Evolutionary conservation across 2,329 filamentous ascomycete species (phyloP), one percentile per base, ranked within the genome.

Genomic region (Westerdykella ornata): DNA sequence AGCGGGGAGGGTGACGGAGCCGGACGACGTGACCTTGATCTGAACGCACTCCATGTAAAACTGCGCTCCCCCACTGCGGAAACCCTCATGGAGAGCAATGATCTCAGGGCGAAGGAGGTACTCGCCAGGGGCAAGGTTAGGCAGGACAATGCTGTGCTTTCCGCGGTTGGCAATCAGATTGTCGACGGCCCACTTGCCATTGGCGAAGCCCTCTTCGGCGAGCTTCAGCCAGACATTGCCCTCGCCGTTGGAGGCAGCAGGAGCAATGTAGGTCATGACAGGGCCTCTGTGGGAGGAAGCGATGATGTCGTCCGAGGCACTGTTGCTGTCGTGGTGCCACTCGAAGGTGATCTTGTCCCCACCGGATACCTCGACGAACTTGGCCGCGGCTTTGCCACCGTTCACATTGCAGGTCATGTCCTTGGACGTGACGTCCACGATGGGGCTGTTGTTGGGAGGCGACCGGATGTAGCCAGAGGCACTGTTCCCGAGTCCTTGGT

Each of bases 201-300:
- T 54, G 15, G 52, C 50, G 35, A 49, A 67, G 37, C 65, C 67
- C 32, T 67, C 63, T 47, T 71, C 60, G 33, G 67, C 67, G 37
- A 72, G 49, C 59, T 69, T 72, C 50, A 74, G 66, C 73, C 73
- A 78, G 60, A 75, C 74, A 45, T 68, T 65, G 19, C 72, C 72
- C 9, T 68, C 67, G 29, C 73, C 73, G 39, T 72, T 68, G 38
- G 62, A 60, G 14, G 54, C 49, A 19, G 65, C 61, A 13, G 66
- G 62, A 3, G 74, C 72, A 52, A 78, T 71, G 57, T 74, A 78
- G 42, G 72, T 74, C 47, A 74, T 68, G 52, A 77, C 60, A 29
- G 75, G 75, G 7, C 75, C 75, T 60, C 68, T 64, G 65, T 78
- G 75, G 35, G 70, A 73, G 18, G 38, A 28, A 49, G 66, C 75